A percentile compares a stretch with the other conserved stretches of the same genome.
Evolutionary conservation across 139 green algal species (phyloP).

Genomic region (Volvox reticuliferus): DNA sequence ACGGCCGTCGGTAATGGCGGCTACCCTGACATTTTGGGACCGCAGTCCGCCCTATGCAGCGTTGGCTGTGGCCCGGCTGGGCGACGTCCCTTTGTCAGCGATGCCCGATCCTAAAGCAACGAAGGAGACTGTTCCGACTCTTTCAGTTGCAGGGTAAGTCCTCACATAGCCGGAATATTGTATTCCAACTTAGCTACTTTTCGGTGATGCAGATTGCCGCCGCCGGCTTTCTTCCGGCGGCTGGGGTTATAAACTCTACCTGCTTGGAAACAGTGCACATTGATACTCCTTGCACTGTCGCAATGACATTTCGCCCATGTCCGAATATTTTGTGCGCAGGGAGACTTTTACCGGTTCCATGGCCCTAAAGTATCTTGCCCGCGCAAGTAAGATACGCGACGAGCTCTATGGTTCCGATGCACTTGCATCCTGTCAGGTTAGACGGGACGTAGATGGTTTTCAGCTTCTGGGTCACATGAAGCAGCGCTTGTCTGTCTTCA

Average conservation of each 20-base stretch:
- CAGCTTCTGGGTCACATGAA: too few relatives aligned
- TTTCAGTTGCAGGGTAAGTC: conserved; percentile 73
- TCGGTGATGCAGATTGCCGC: too few relatives aligned
- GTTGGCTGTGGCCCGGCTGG: conserved; percentile 64
- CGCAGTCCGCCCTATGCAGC: conserved; percentile 66
- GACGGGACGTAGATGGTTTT: neutral
- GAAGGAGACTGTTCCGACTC: conserved; percentile 70
- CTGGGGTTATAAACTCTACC: too few relatives aligned
- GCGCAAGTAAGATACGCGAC: conserved; percentile 48
- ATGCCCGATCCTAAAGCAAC: conserved; percentile 70
- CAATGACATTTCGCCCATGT: neutral
- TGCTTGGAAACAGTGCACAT: too few relatives aligned
- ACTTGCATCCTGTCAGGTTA: conserved; percentile 70
- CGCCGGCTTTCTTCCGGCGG: too few relatives aligned
- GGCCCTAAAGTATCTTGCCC: conserved; percentile 81
- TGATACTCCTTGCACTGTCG: too few relatives aligned
- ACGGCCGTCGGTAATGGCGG: neutral
- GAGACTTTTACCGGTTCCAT: conserved; percentile 76
- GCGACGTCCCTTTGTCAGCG: conserved; percentile 58
- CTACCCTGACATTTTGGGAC: conserved; percentile 66
- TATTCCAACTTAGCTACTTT: too few relatives aligned
- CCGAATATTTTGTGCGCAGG: conserved; percentile 54
- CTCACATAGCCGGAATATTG: too few relatives aligned
- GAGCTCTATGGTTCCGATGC: conserved; percentile 67
- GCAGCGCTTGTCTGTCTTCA: too few relatives aligned